Conservation (phyloP, 148 eudicot genomes). For the Silene conica region DNA sequence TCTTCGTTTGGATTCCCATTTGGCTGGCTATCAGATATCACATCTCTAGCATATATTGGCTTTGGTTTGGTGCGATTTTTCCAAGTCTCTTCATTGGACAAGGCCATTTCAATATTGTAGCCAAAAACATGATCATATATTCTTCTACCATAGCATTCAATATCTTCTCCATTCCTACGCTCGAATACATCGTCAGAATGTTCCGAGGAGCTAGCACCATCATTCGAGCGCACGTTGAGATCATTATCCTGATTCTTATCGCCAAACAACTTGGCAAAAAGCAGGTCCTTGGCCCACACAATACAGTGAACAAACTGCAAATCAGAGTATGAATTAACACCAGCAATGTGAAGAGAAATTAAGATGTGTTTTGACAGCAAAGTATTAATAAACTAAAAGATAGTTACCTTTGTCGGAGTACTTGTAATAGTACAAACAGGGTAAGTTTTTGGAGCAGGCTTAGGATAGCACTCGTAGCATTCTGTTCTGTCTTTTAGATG, state of each 20-base stretch:
- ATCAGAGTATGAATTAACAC: conserved; percentile 8
- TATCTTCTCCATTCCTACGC: conserved; percentile 58
- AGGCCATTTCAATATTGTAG: conserved; percentile 78
- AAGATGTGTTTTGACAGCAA: neutral
- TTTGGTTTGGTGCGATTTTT: conserved; percentile 76
- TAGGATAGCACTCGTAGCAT: conserved; percentile 95
- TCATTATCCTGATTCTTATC: conserved; percentile 92
- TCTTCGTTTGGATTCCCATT: conserved; percentile 52
- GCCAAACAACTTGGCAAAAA: conserved; percentile 88
- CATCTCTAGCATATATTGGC: conserved; percentile 71
- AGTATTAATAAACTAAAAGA: conserved; percentile 3
- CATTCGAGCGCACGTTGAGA: conserved; percentile 83
- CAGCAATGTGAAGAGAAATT: neutral
- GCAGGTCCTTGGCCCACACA: conserved; percentile 98
- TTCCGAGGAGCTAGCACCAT: conserved; percentile 70
- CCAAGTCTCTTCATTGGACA: conserved; percentile 95
- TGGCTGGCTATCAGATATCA: conserved; percentile 36
- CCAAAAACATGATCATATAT: conserved; percentile 97
- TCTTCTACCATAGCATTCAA: conserved; percentile 69
- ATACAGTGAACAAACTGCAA: conserved; percentile 98
- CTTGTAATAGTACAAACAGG: conserved; percentile 98
- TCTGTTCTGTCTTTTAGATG: conserved; percentile 85
- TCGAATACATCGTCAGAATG: conserved; percentile 73
- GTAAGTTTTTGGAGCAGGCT: conserved; percentile 93
- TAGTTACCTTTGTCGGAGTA: conserved; percentile 87